Base-by-base conservation (phyloP, 495 filamentous ascomycete genomes). In the Penicillium canariense region DNA sequence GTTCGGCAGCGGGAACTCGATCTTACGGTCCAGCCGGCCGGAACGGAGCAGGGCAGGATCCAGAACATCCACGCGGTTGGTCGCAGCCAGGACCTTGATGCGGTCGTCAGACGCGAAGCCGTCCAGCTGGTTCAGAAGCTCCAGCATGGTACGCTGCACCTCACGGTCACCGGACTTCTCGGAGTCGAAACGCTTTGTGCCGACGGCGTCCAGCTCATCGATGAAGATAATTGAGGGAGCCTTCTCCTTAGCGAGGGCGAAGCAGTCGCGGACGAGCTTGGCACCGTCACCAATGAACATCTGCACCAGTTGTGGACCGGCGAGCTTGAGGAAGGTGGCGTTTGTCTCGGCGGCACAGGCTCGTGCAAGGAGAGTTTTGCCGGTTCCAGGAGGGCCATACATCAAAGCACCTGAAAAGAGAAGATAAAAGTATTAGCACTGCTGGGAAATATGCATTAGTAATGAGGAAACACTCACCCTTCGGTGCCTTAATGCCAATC, bases 211-310 rank as follows among this genome's bases (percentile, higher is more conserved):
- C 49, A 98, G 78, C 75, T 98, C 94, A 76, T 98, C 94, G 66
- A 98, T 98, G 82, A 98, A 99, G 72, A 99, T 99, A 70, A 99
- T 99, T 26, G 94, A 88, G 4, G 94, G 94, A 0, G 95, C 94
- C 75, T 97, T 97, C 72, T 97, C 94, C 67, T 99, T 99, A 25
- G 94, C 94, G 1, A 99, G 78, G 7, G 94, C 92, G 68, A 99
- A 99, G 73, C 90, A 94, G 73, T 97, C 94, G 27, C 94, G 89
- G 27, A 99, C 94, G 4, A 99, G 82, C 77, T 97, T 99, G 23
- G 95, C 95, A 55, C 95, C 95, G 63, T 99, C 94, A 63, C 94
- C 94, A 46, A 99, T 99, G 73, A 99, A 99, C 94, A 99, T 99
- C 70, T 99, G 94, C 17, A 99, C 94, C n/a, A 99, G 84, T 74